Base-by-base conservation (phyloP, 2,329 filamentous ascomycete species). In the Colletotrichum acutatum region DNA sequence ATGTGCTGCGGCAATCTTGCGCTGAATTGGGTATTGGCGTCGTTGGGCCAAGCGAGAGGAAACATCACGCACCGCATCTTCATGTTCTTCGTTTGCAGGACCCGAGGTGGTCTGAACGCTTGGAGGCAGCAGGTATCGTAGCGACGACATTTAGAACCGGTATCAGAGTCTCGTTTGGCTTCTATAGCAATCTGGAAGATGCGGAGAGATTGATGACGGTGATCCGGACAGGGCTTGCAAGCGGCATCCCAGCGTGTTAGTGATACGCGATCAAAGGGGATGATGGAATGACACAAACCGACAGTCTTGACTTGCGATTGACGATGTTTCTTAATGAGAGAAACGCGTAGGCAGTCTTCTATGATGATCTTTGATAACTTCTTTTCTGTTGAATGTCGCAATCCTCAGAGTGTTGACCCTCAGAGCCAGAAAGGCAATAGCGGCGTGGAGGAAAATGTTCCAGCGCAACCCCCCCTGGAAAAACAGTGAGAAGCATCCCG, bases 41-140 rank as follows among this genome's bases (percentile, higher is more conserved):
- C 1, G 64, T 79, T 5, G 78, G 78, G 0, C 79, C 78, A 3
- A 4, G 68, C 3, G 68, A 69, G 11, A 75, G 75, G 3, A 24
- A 70, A 5, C 42, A 70, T 1, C 76, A 79, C 12, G 78, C 80
- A 1, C 79, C 80, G 24, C 80, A 81, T 66, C 65, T 82, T 9
- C 78, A 80, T 53, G 72, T 81, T 9, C 66, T 82, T 16, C 72
- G 75, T 2, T 52, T 81, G 52, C 71, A 75, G 12, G 58, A 75
- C 11, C 6, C 71, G 19, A 66, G 63, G 22, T 80, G 79, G 80
- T 56, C 67, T 2, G 57, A 62, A 5, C 72, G 76, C 49, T 67
- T 81, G 9, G 68, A 73, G 32, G 71, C 60, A 5, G 32, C 74
- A 0, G 68, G 72, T 0, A 64, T 77, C 1, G 46, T 68, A 3